Percentiles rank a stretch among this genome's conserved stretches.
phyloP scores from a whole-genome alignment of 2,329 filamentous ascomycete genomes.

The Fusarium dlaminii region DNA sequence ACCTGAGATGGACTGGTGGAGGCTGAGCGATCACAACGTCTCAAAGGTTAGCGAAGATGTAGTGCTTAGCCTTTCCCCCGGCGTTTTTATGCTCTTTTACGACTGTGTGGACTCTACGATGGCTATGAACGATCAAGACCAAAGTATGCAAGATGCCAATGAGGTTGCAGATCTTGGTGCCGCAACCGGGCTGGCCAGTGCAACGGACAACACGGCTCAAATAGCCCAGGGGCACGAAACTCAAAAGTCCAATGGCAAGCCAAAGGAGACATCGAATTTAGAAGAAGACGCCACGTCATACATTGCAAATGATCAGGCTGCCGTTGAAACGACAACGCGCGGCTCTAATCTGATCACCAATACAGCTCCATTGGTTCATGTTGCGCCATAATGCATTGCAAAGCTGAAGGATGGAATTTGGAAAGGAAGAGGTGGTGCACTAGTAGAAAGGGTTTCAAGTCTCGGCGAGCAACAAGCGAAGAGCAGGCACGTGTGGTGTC shows the following conservation, averaged over 20 bases:
- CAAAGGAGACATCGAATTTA: conserved; percentile 7
- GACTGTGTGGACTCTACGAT: conserved; percentile 72
- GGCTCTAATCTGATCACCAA: conserved; percentile 2
- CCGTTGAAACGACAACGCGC: conserved; percentile 17
- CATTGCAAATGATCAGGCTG: neutral
- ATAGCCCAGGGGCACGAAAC: conserved; percentile 14
- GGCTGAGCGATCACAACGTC: conserved; percentile 89
- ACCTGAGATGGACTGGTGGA: conserved; percentile 77
- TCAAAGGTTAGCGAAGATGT: conserved; percentile 75
- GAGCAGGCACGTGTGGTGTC: neutral
- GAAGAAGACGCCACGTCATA: conserved; percentile 15
- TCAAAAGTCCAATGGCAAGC: conserved; percentile 4
- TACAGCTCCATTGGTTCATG: neutral
- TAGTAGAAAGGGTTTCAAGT: neutral
- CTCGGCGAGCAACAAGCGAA: neutral
- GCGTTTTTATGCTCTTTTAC: conserved; percentile 98
- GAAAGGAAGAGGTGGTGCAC: neutral
- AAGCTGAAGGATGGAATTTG: neutral
- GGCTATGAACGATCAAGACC: conserved; percentile 51
- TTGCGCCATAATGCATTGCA: neutral
- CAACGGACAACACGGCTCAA: neutral
- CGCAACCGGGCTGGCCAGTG: neutral
- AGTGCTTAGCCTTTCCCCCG: conserved; percentile 75
- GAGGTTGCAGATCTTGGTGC: conserved; percentile 23
- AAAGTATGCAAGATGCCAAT: conserved; percentile 33